Base-by-base conservation (phyloP, 2,329 filamentous ascomycete species). In the Trichoderma polysporum region DNA sequence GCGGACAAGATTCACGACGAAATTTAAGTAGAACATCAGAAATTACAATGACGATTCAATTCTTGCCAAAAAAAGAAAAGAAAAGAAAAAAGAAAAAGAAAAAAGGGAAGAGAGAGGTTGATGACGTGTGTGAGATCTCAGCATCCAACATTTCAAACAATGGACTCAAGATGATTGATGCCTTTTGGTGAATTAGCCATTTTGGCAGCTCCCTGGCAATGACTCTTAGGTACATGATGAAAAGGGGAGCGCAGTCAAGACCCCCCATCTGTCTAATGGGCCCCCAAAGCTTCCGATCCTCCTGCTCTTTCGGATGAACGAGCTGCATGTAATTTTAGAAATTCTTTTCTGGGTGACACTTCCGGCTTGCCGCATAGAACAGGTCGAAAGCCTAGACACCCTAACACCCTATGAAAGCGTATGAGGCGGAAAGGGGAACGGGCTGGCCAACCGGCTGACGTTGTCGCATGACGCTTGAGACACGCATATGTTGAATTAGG, bases 1-100 rank as follows among this genome's bases (percentile, higher is more conserved):
- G 82, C 81, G 3, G 83, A 85, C 68, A 85, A 84, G 73, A 79
- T 84, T 41, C 81, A 82, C 12, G 83, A 85, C 60, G 83, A 85
- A 72, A 83, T 85, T 68, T 84, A 76, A 70, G n/a, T 37, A 45
- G 60, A 45, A 4, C 27, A 47, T 39, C 27, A 54, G 29, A 64
- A 27, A 19, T 41, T 37, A 45, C 29, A 47, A 17, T 45, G n/a
- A 63, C 33, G n/a, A 35, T 41, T 33, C 39, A n/a, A 15, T 45
- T 45, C 37, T 35, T 62, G 33, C 15, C 15, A 17, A 45, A 33
- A 37, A 13, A 8, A n/a, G 4, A n/a, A 41, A 39, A 33, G n/a
- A 33, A 37, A 13, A 8, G 13, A 2, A n/a, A 41, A 39, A 33
- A n/a, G n/a, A n/a, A n/a, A n/a, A n/a, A n/a, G n/a, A 33, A 17